Base-by-base conservation (phyloP, 805 yeast species). In the Candida adriatica region DNA sequence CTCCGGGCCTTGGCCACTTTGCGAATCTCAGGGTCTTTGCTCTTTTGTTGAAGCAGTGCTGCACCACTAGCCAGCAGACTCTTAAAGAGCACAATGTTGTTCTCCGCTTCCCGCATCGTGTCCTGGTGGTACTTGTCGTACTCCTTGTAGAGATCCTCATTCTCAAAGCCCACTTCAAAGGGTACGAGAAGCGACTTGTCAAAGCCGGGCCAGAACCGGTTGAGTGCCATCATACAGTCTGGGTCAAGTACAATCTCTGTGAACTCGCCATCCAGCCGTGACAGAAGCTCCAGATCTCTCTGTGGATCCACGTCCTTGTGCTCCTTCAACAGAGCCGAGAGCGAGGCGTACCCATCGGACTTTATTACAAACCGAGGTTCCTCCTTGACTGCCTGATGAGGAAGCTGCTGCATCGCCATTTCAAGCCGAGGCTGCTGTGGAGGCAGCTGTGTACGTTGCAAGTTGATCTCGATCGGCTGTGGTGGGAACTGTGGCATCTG, bases 71-170 rank as follows among this genome's bases (percentile, higher is more conserved):
- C 30, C 18, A 43, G n/a, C 10, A 50, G 18, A 6, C 48, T 36
- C 33, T 50, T 50, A 37, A 50, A 50, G 13, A 50, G 24, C 8
- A 50, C 42, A 33, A 50, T 39, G 26, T 50, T 50, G 13, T 41
- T 44, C 13, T 25, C 29, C 2, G 49, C 51, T 29, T 50, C 55
- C 26, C 28, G 36, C 38, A 47, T 30, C 17, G 31, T 18, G 9
- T 31, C 33, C 2, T 13, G 13, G 21, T 46, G 43, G 26, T 37
- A 48, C 18, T 18, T 6, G 22, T 47, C 51, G 30, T 45, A 48
- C n/a, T 39, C 46, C 29, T 34, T 28, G 33, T 50, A 47, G 5
- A 48, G n/a, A 3, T 18, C 22, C 24, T 46, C 52, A 2, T 38
- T 34, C 14, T 44, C 53, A 26, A 45, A 46, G 2, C 44, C 47